These are phyloP conservation scores for Aspergillus calidoustus DNA, from an alignment of 2,329 filamentous ascomycete genomes.

Conservation along the genomic window DNA sequence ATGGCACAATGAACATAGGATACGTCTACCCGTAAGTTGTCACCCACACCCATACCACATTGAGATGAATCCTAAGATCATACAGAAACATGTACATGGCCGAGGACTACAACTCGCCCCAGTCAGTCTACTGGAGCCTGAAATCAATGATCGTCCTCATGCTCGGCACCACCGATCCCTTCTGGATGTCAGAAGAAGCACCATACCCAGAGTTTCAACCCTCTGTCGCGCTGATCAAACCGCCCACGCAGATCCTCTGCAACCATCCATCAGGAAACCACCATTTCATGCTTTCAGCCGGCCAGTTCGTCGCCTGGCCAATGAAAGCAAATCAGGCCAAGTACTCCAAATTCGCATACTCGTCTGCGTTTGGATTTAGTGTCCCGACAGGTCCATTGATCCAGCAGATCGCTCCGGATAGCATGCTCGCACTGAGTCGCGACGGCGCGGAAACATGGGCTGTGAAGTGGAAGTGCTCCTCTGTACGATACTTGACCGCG, in stretches of 20 bases:
- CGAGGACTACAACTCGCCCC: constrained; percentile 25
- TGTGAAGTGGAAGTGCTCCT: constrained; percentile 10
- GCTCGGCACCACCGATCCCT: constrained; percentile 5
- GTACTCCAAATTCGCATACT: constrained; percentile 55
- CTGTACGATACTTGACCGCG: not conserved
- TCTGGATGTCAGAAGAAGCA: constrained; percentile 9
- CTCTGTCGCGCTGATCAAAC: not conserved
- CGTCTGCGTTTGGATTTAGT: constrained; percentile 52
- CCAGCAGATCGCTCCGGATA: constrained; percentile 20
- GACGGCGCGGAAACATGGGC: constrained; percentile 13
- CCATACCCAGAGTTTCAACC: not conserved
- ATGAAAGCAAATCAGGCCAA: constrained; percentile 42
- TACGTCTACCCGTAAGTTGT: constrained; percentile 16
- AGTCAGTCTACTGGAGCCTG: constrained; percentile 23
- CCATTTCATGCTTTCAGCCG: constrained; percentile 25
- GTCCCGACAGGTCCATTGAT: constrained; percentile 40
- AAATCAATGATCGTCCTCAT: constrained; percentile 16
- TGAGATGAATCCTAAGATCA: not conserved
- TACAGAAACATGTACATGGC: constrained; percentile 17
- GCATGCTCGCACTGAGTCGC: constrained; percentile 10
- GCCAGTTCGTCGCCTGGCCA: constrained; percentile 23
- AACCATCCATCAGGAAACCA: constrained; percentile 18
- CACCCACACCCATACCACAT: not conserved
- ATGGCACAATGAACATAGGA: constrained; percentile 15
- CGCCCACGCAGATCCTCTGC: constrained; percentile 20